Evolutionary conservation across 257 asterid genomes (phyloP).

Genomic region (Anisodus acutangulus): DNA sequence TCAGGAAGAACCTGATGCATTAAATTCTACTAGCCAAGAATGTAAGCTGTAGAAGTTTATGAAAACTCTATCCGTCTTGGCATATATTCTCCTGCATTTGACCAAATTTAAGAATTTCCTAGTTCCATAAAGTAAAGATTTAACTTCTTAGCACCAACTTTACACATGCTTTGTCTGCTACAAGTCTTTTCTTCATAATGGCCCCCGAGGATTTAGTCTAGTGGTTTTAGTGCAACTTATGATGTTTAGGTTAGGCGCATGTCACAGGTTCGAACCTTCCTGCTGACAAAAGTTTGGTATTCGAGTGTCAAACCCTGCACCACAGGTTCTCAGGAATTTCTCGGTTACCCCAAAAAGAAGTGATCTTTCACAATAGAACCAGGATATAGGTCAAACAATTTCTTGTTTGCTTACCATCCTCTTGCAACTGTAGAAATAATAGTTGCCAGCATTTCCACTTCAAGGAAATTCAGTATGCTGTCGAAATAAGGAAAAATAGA

Average conservation of each 20-base stretch:
- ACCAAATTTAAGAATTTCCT: not conserved
- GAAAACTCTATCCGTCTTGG: not conserved
- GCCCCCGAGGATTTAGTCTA: not conserved
- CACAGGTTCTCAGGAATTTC: not conserved
- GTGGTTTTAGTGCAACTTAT: not conserved
- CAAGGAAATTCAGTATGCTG: constrained; percentile 8
- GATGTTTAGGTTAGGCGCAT: not conserved
- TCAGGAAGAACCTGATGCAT: not conserved
- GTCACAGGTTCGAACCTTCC: not conserved
- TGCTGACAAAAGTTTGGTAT: not conserved
- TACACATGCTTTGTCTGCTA: constrained; percentile 22
- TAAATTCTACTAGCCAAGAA: not conserved
- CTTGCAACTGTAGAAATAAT: not conserved
- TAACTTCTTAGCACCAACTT: not conserved
- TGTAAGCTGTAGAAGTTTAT: not conserved
- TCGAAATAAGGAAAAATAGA: not conserved
- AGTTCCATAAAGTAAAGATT: constrained; percentile 16
- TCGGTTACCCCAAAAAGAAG: not conserved
- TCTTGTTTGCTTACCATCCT: constrained; percentile 23
- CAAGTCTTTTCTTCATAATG: not conserved
- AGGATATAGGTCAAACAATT: not conserved
- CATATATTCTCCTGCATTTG: constrained; percentile 6
- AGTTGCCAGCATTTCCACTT: not conserved
- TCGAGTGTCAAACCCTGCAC: not conserved
- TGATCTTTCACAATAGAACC: not conserved